Evolutionary conservation across 805 yeast genomes (phyloP).

Genomic region (Jamesozyma jinghongensis): DNA sequence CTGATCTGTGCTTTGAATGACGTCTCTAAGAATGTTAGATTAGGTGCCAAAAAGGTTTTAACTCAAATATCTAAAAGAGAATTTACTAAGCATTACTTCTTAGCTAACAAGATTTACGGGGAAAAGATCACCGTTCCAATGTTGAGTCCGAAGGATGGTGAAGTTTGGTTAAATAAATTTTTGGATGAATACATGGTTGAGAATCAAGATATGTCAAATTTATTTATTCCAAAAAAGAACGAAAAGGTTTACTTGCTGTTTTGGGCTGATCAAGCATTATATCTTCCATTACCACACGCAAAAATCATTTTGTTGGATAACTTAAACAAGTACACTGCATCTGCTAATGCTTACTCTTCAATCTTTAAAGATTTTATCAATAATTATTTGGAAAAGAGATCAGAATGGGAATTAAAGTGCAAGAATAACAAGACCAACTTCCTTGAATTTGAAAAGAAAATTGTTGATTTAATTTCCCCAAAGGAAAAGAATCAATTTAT

Average conservation of each 20-base stretch:
- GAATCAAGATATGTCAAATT: slow-evolving; percentile 35
- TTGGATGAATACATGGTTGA: slow-evolving; percentile 44
- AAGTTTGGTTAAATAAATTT: slow-evolving; percentile 34
- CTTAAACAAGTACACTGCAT: slow-evolving; percentile 30
- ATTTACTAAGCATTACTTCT: slow-evolving; percentile 35
- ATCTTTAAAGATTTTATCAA: slow-evolving; percentile 39
- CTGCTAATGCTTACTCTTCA: slow-evolving; percentile 34
- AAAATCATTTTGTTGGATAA: slow-evolving; percentile 44
- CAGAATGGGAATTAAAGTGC: slow-evolving; percentile 37
- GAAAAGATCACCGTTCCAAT: slow-evolving; percentile 37
- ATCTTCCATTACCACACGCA: slow-evolving; percentile 43
- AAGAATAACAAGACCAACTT: slow-evolving; percentile 42
- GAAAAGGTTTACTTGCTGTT: slow-evolving; percentile 54
- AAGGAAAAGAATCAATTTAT: slow-evolving; percentile 51
- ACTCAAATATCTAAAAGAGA: slow-evolving; percentile 33
- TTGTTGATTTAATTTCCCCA: slow-evolving; percentile 52
- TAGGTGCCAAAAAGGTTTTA: slow-evolving; percentile 33
- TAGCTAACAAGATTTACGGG: slow-evolving; percentile 54
- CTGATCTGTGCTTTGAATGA: slow-evolving; percentile 47
- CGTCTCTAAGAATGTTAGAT: slow-evolving; percentile 42
- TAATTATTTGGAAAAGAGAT: slow-evolving; percentile 40
- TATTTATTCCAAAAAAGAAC: slow-evolving; percentile 43
- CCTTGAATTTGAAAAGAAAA: slow-evolving; percentile 44
- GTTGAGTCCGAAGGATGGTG: slow-evolving; percentile 59
- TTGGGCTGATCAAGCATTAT: slow-evolving; percentile 57